Percentiles rank a stretch among this genome's conserved stretches.
Conservation (phyloP, 805 yeast species). For the Candida namnaoensis region DNA sequence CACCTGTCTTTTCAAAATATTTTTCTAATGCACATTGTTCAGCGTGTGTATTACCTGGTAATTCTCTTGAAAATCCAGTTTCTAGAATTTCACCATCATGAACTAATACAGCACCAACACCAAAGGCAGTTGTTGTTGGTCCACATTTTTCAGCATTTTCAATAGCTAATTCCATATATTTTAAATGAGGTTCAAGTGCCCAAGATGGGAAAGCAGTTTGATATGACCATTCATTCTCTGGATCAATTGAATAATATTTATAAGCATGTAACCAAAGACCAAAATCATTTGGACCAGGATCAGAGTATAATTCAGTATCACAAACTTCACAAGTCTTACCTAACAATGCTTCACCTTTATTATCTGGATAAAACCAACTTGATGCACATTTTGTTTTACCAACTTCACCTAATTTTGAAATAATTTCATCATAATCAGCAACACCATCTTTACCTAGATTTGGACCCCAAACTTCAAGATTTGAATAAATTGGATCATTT, state of each 20-base stretch:
- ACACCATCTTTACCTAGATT: constrained; percentile 54
- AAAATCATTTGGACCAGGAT: constrained; percentile 84
- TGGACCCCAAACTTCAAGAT: constrained; percentile 73
- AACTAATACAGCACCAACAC: constrained; percentile 88
- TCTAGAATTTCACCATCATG: constrained; percentile 54
- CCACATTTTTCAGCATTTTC: constrained; percentile 74
- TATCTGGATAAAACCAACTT: constrained; percentile 54
- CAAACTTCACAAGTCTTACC: constrained; percentile 59
- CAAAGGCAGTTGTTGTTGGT: constrained; percentile 76
- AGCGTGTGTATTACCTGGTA: constrained; percentile 95
- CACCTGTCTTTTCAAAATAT: constrained; percentile 32
- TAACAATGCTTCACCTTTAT: constrained; percentile 58
- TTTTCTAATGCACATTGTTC: constrained; percentile 91
- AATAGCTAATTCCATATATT: constrained; percentile 69
- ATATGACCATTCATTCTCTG: constrained; percentile 40
- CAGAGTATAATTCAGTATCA: constrained; percentile 64
- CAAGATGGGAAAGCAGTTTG: constrained; percentile 13
- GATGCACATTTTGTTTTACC: constrained; percentile 67
- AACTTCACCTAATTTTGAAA: constrained; percentile 42
- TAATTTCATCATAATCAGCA: constrained; percentile 40
- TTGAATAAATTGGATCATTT: constrained; percentile 76
- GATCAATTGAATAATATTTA: constrained; percentile 53
- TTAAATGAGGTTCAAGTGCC: constrained; percentile 49
- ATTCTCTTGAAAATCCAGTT: constrained; percentile 84
- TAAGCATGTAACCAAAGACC: constrained; percentile 90